These are phyloP conservation scores for Vicia villosa DNA, from an alignment of 306 rosid genomes.

Conservation along the genomic window DNA sequence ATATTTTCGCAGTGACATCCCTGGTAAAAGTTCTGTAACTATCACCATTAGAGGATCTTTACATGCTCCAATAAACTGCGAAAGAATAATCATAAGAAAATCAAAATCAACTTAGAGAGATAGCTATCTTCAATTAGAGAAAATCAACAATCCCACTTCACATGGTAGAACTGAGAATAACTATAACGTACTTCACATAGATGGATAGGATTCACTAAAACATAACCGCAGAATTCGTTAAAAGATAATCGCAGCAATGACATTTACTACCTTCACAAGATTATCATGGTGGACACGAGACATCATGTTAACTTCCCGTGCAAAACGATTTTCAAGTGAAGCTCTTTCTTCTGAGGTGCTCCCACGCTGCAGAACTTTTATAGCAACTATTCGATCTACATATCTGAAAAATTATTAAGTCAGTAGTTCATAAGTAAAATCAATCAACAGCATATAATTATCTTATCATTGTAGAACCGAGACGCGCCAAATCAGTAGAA, in stretches of 20 bases:
- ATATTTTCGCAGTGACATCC: conserved; percentile 91
- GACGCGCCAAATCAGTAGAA: conserved; percentile 19
- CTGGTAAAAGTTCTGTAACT: conserved; percentile 94
- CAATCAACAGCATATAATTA: conserved; percentile 19
- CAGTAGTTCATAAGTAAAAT: conserved; percentile 11
- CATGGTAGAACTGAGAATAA: neutral
- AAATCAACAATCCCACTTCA: conserved; percentile 20
- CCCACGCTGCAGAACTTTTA: conserved; percentile 89
- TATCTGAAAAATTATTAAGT: conserved; percentile 65
- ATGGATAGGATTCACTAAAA: neutral
- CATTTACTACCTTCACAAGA: conserved; percentile 87
- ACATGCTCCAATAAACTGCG: conserved; percentile 97
- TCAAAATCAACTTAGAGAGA: conserved; percentile 7
- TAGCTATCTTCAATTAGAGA: conserved; percentile 27
- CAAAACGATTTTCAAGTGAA: conserved; percentile 83
- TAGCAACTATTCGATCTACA: conserved; percentile 74
- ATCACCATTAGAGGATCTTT: conserved; percentile 98
- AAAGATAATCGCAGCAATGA: conserved; percentile 3
- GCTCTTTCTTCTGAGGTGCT: conserved; percentile 78
- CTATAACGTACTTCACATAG: neutral
- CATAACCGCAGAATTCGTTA: neutral
- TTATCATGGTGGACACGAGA: conserved; percentile 92
- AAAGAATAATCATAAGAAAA: neutral
- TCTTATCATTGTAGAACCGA: neutral
- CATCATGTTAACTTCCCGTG: conserved; percentile 95